Evolutionary conservation across 2,329 filamentous ascomycete species (phyloP).

Genomic region (Phoma herbarum): DNA sequence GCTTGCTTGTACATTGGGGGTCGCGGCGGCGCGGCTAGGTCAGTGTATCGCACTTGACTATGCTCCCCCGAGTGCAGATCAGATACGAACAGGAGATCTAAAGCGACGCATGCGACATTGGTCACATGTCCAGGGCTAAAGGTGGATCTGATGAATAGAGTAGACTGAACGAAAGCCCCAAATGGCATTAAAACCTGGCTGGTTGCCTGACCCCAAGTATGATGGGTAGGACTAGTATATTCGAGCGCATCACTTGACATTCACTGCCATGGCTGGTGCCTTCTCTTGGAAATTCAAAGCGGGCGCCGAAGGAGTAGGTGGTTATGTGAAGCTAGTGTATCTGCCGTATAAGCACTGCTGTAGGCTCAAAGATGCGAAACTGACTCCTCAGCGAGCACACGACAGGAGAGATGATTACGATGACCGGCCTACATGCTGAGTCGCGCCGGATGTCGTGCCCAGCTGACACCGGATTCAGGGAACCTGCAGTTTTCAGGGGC

Average conservation of each 20-base stretch:
- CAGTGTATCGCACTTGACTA: conserved; percentile 7
- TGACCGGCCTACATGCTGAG: conserved; percentile 33
- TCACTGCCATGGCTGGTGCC: conserved; percentile 1
- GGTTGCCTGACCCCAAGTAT: conserved; percentile 1
- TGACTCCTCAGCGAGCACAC: conserved; percentile 22
- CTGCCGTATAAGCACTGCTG: conserved; percentile 15
- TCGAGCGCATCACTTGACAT: conserved; percentile 11
- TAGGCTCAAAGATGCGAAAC: conserved; percentile 21
- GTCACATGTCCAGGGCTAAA: conserved; percentile 5
- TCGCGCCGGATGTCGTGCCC: conserved; percentile 39
- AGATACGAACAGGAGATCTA: background rate
- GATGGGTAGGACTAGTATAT: conserved; percentile 6
- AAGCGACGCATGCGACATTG: conserved; percentile 1
- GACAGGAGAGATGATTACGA: conserved; percentile 31
- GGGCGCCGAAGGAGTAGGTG: background rate
- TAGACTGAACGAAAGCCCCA: background rate
- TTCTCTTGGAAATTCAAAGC: conserved; percentile 12
- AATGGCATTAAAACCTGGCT: background rate
- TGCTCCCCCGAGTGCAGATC: conserved; percentile 3
- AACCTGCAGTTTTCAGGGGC: conserved; percentile 44
- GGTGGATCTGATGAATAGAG: background rate
- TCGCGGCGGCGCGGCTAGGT: conserved; percentile 20
- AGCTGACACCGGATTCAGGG: conserved; percentile 47
- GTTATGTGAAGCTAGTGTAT: conserved; percentile 20
- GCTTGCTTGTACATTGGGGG: conserved; percentile 31